These are phyloP conservation scores for Arthrinium puccinioides DNA, from an alignment of 2,329 filamentous ascomycete species.

Conservation along the genomic window DNA sequence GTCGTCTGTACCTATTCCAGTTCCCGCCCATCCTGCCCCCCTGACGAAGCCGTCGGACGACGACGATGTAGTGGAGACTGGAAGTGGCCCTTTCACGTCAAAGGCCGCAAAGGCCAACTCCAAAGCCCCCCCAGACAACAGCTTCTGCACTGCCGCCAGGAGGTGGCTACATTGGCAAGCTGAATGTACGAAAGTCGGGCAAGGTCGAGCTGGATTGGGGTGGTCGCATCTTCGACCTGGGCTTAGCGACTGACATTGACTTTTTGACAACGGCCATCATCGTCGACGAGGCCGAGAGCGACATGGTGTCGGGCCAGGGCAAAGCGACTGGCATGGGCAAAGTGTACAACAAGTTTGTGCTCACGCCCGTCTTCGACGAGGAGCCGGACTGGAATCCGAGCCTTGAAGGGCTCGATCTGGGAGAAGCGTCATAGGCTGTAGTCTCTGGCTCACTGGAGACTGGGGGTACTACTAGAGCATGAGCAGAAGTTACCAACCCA, in stretches of 20 bases:
- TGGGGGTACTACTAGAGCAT: too few species aligned
- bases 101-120: constrained; percentile 13
- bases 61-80: constrained; percentile 19
- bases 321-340: constrained; percentile 55
- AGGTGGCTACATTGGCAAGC: constrained; percentile 52
- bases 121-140: constrained; percentile 17
- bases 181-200: constrained; percentile 55
- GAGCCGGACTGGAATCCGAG: constrained; percentile 47
- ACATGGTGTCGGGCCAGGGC: constrained; percentile 34
- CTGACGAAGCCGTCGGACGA: constrained; percentile 24
- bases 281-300: constrained; percentile 47
- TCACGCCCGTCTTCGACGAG: constrained; percentile 51
- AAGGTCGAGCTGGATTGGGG: constrained; percentile 58
- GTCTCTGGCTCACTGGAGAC: too few species aligned
- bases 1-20: constrained; percentile 57
- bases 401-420: constrained; percentile 17
- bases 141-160: constrained; percentile 34
- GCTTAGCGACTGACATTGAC: constrained; percentile 39
- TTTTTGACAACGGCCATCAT: constrained; percentile 54
- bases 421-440: background rate
- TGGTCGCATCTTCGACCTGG: constrained; percentile 47
- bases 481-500: too few species aligned
- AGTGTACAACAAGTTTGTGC: constrained; percentile 54
- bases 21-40: constrained; percentile 54
- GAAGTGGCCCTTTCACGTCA: constrained; percentile 12